phyloP scores from a whole-genome alignment of 306 rosid genomes.

The Medicago arabica region DNA sequence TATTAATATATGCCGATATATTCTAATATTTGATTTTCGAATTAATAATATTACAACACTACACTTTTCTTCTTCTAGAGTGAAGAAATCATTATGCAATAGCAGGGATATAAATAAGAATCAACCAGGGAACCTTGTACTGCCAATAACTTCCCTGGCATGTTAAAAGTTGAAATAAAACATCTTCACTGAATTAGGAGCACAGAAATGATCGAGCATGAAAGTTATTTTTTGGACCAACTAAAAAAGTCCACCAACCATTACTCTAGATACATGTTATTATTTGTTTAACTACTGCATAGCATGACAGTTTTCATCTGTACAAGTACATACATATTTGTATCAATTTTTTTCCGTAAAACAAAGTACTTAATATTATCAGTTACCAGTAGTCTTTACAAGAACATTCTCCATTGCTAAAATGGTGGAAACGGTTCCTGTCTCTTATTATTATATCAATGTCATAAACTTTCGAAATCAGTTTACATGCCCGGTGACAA shows the following conservation, averaged over 20 bases:
- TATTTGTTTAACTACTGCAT: not conserved
- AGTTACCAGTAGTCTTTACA: conserved; percentile 7
- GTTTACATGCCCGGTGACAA: conserved; percentile 5
- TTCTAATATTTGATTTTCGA: too few relatives aligned
- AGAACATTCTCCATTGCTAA: not conserved
- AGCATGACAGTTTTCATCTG: not conserved
- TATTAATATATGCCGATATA: too few relatives aligned
- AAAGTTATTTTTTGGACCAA: not conserved
- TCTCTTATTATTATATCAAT: not conserved
- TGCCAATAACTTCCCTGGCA: too few relatives aligned
- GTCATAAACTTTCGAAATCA: not conserved
- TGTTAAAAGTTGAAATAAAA: too few relatives aligned
- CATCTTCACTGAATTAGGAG: too few relatives aligned
- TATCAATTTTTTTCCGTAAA: too few relatives aligned
- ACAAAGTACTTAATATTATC: not conserved
- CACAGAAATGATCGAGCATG: not conserved
- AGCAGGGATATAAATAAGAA: too few relatives aligned
- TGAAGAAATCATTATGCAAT: too few relatives aligned
- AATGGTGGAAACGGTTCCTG: not conserved
- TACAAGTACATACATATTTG: too few relatives aligned
- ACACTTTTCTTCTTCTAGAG: too few relatives aligned
- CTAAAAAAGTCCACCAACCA: not conserved
- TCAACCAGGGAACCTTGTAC: too few relatives aligned
- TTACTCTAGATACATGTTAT: not conserved
- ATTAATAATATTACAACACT: too few relatives aligned